A percentile compares a stretch with the other conserved stretches of the same genome.
These are phyloP conservation scores for Rhodotorula toruloides DNA, from an alignment of 768 basidiomycete species.

Conservation along the genomic window DNA sequence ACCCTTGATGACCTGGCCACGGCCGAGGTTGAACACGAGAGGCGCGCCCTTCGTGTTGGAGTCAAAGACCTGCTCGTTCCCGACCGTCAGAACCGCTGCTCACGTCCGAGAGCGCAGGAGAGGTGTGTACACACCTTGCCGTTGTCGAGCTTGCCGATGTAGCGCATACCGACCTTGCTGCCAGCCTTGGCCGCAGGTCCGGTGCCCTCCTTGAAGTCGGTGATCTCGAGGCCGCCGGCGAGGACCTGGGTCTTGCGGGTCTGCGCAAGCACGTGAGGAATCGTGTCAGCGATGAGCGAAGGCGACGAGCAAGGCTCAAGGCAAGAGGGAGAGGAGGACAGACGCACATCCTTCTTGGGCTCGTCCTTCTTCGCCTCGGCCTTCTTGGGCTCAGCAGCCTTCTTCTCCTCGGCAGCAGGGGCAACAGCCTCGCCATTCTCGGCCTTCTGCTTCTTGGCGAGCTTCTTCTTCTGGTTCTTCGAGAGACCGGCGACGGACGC, in stretches of 20 bases:
- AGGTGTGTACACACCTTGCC: slow-evolving; percentile 16
- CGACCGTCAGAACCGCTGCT: neutral
- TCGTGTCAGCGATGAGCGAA: neutral
- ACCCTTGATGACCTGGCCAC: slow-evolving; percentile 75
- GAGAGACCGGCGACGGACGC: slow-evolving; percentile 33
- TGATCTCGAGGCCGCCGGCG: slow-evolving; percentile 66
- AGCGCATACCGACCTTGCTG: slow-evolving; percentile 75
- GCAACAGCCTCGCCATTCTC: slow-evolving; percentile 38
- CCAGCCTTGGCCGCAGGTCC: slow-evolving; percentile 86
- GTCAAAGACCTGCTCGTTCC: slow-evolving; percentile 54
- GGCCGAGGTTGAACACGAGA: slow-evolving; percentile 64
- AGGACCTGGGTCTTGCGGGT: slow-evolving; percentile 48
- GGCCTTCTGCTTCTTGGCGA: slow-evolving; percentile 45
- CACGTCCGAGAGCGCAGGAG: neutral
- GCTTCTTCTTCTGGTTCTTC: slow-evolving; percentile 51
- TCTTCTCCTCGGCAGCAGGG: slow-evolving; percentile 50
- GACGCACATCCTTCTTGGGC: slow-evolving; percentile 62
- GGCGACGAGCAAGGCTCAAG: neutral
- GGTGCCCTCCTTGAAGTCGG: slow-evolving; percentile 70
- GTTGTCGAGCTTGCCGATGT: slow-evolving; percentile 79
- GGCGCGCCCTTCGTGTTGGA: slow-evolving; percentile 78
- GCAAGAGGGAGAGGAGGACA: neutral
- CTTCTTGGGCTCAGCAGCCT: slow-evolving; percentile 72
- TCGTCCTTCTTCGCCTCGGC: slow-evolving; percentile 71
- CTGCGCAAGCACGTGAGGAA: neutral